phyloP scores from a whole-genome alignment of 225 moss, liverwort and hornwort species.

The Takakia lepidozioides region DNA sequence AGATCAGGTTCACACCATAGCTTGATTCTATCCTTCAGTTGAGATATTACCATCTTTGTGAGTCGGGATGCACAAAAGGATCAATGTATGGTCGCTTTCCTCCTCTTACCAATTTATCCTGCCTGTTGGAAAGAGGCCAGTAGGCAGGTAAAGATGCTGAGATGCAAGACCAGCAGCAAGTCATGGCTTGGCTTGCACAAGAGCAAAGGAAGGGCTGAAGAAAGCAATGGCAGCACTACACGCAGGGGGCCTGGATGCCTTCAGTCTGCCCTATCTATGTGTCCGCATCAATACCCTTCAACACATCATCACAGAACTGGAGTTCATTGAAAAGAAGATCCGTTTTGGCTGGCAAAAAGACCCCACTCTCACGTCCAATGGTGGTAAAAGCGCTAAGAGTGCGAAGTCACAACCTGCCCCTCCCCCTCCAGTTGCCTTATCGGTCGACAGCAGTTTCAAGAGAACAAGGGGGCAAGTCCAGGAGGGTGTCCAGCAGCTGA shows the following conservation, averaged over 20 bases:
- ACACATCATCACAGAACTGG: constrained; percentile 37
- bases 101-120: no score
- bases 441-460: constrained; percentile 32
- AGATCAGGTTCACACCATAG: no score
- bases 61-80: no score
- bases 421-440: constrained; percentile 27
- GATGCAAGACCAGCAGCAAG: constrained; percentile 34
- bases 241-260: not conserved
- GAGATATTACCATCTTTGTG: no score
- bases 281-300: constrained; percentile 87
- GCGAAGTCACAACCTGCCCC: constrained; percentile 8
- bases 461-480: constrained; percentile 25
- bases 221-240: constrained; percentile 1
- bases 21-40: no score
- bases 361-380: constrained; percentile 6
- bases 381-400: not conserved
- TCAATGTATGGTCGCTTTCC: no score
- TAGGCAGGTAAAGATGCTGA: no score
- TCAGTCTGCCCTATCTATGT: constrained; percentile 52
- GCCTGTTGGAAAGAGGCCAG: no score
- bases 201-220: constrained; percentile 16
- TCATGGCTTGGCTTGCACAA: constrained; percentile 36
- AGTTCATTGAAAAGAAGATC: constrained; percentile 64
- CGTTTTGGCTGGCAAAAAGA: constrained; percentile 53
- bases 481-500: constrained; percentile 60